Evolutionary conservation across 371 early-diverging fungal genomes (phyloP).

Genomic region (Apophysomyces elegans): DNA sequence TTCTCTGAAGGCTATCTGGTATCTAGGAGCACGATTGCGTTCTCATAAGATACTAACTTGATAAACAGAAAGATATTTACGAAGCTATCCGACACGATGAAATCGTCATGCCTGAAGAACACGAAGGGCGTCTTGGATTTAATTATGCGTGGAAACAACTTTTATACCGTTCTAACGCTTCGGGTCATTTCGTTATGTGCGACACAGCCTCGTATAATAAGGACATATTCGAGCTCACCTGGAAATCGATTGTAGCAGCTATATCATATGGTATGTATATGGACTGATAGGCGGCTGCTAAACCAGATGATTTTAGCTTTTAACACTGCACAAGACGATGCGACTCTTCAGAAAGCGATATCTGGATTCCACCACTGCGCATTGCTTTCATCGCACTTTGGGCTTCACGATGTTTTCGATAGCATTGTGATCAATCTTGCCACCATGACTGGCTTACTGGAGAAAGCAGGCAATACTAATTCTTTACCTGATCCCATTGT

Average conservation of each 20-base stretch:
- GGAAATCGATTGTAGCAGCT: conserved; percentile 68
- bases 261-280: conserved; percentile 67
- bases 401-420: conserved; percentile 79
- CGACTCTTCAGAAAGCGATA: conserved; percentile 79
- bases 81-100: conserved; percentile 79
- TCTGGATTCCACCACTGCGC: conserved; percentile 84
- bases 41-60: background rate
- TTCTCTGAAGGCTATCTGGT: conserved; percentile 77
- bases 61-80: conserved; percentile 61
- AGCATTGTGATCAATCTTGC: conserved; percentile 76
- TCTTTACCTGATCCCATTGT: conserved; percentile 65
- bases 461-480: conserved; percentile 44
- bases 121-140: conserved; percentile 93
- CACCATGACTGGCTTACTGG: conserved; percentile 77
- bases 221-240: conserved; percentile 66
- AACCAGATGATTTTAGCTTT: conserved; percentile 55
- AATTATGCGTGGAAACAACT: conserved; percentile 94
- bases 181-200: conserved; percentile 55
- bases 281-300: background rate
- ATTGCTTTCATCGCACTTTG: conserved; percentile 72
- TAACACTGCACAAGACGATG: conserved; percentile 80
- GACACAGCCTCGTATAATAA: conserved; percentile 63
- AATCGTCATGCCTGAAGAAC: conserved; percentile 90
- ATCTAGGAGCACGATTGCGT: conserved; percentile 16
- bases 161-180: conserved; percentile 55